Base-by-base conservation (phyloP, 768 basidiomycete genomes). In the Leucogyrophana mollusca region DNA sequence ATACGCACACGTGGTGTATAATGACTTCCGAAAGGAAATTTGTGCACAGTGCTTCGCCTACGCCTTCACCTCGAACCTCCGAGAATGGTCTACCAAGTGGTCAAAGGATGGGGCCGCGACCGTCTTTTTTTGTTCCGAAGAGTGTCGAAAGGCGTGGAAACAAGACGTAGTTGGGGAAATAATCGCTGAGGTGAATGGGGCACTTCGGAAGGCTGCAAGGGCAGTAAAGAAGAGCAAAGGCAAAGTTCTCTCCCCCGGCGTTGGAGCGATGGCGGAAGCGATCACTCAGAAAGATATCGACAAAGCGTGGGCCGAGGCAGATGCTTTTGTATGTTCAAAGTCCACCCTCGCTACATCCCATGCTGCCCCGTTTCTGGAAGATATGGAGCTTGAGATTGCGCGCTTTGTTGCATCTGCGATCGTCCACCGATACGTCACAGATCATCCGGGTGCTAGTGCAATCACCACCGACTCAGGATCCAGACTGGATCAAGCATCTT, bases 21-120 rank as follows among this genome's bases (percentile, higher is more conserved):
- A 74, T 55, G 75, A 76, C 50, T 86, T 83, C 52, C 73, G 81
- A 33, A 82, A 78, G 58, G 83, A 85, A 58, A 81, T 84, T 38
- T 87, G 84, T 53, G 77, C 73, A 9, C 67, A 76, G 56, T 87
- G 85, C 61, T 85, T 82, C 57, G 71, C 73, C 32, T 85, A 85
- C 56, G 72, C 78, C 20, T 30, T 30, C 13, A 62, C 58, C 18
- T 56, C 67, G 46, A 64, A 65, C 41, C 40, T 59, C 14, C 64
- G 63, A 65, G 67, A 49, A 57, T 83, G 81, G 81, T 71, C 57
- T 33, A 54, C 73, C 53, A 70, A 65, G 46, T 60, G 66, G 49
- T 57, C 43, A 40, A 55, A 35, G 36, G 61, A 60, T 16, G 59
- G 52, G 13, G 68, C 64, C 17, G 61, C 69, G 9, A 77, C 79